Evolutionary conservation across 148 eudicot genomes (phyloP), one percentile per base, ranked within the genome.

Genomic region (Rhododendron mucronatum): DNA sequence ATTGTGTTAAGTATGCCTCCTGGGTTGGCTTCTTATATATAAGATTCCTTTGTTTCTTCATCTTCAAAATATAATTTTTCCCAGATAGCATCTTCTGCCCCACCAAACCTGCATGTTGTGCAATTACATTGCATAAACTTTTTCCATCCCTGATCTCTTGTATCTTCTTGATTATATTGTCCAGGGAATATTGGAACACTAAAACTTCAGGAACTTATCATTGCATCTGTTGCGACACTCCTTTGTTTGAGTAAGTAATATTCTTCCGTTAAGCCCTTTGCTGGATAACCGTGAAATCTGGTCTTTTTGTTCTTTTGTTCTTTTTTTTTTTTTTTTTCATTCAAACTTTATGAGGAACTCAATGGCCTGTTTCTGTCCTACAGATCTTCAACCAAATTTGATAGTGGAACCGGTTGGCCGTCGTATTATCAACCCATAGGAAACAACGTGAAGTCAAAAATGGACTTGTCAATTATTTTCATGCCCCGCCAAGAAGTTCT

Each of bases 371-470:
- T 67, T 18, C 39, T 85, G 48, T 89, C 37, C 26, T 37, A 11
- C 87, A 96, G 99, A 85, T 96, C 99, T 85, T 91, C 95, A 8
- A 95, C 99, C 51, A 96, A 96, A 87, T 96, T 96, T 63, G 98
- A 96, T 65, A 96, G 99, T 47, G 99, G 99, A 57, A 96, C 99
- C 26, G 99, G 99, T 45, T 96, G 99, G 99, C 99, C 99, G 35
- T 96, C 99, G 1, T 96, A 96, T 80, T 95, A 95, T 80, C 85
- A 91, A 86, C 93, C 95, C 2, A 85, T 95, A 33, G 98, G 96
- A 74, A 86, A 91, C 90, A 96, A 95, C 86, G 99, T 95, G 83
- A 96, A 93, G 89, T 88, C 98, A 15, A 95, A 96, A 89, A 57
- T 96, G 76, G 99, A 96, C 86, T 53, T 95, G 91, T 96, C 98